Percentiles rank a stretch among this genome's conserved stretches.
Evolutionary conservation across 2,329 filamentous ascomycete genomes (phyloP).

Genomic region (Pyricularia sp.): DNA sequence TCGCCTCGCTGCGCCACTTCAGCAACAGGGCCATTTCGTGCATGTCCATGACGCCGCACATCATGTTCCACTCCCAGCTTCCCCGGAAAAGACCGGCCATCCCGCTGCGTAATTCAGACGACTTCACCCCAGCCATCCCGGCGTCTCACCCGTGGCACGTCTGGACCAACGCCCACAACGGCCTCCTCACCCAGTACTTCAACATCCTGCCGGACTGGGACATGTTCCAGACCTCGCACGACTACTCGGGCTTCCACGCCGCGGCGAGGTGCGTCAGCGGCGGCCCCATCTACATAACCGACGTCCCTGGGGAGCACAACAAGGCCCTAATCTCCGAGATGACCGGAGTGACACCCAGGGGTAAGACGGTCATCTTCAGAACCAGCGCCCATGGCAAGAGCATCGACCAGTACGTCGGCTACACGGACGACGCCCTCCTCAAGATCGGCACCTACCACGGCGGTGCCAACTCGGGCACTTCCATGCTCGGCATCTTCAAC

Average conservation of each 20-base stretch:
- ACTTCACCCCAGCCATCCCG: constrained; percentile 79
- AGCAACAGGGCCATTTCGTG: constrained; percentile 70
- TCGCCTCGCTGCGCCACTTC: constrained; percentile 67
- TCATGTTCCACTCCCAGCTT: constrained; percentile 74
- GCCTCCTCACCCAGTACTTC: constrained; percentile 67
- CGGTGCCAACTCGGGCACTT: constrained; percentile 37
- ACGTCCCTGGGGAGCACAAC: constrained; percentile 73
- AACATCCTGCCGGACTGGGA: constrained; percentile 79
- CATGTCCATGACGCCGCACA: constrained; percentile 84
- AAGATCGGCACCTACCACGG: constrained; percentile 69
- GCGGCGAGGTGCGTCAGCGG: constrained; percentile 82
- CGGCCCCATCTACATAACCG: constrained; percentile 89
- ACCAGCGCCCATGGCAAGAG: constrained; percentile 63
- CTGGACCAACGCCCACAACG: constrained; percentile 86
- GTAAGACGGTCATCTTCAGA: constrained; percentile 67
- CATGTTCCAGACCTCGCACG: constrained; percentile 53
- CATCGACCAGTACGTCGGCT: constrained; percentile 60
- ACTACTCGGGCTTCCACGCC: constrained; percentile 73
- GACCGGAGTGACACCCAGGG: constrained; percentile 58
- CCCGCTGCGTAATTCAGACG: constrained; percentile 72
- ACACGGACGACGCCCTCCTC: constrained; percentile 59
- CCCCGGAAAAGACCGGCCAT: constrained; percentile 62
- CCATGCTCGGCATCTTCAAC: constrained; percentile 79
- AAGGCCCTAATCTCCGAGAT: constrained; percentile 65
- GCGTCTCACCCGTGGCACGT: constrained; percentile 87